phyloP scores from a whole-genome alignment of 139 green algal species.

The Volvox africanus region DNA sequence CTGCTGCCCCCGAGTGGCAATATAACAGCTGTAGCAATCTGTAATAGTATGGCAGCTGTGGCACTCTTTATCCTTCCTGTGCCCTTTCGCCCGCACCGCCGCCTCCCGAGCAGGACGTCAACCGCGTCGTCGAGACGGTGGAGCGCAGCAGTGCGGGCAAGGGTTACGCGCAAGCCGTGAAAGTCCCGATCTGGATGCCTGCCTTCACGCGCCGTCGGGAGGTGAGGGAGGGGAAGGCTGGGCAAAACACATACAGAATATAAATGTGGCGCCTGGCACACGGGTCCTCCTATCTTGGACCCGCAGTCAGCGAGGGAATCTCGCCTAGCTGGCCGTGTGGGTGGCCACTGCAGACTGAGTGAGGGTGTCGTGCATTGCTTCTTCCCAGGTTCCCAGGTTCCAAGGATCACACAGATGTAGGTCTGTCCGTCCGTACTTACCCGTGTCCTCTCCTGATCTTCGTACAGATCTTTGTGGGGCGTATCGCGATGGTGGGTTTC shows the following conservation, averaged over 20 bases:
- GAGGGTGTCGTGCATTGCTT: too few relatives aligned
- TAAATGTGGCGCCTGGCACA: too few relatives aligned
- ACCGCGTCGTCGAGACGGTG: neutral
- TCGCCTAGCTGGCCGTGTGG: too few relatives aligned
- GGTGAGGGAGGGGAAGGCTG: neutral
- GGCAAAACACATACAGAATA: neutral
- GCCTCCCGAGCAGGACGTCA: conserved; percentile 10
- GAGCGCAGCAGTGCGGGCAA: conserved; percentile 24
- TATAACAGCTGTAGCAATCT: too few relatives aligned
- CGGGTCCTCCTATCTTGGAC: neutral
- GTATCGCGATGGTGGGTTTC: conserved; percentile 48
- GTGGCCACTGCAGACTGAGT: too few relatives aligned
- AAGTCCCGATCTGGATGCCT: conserved; percentile 38
- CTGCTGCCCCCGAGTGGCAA: too few relatives aligned
- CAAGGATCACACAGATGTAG: too few relatives aligned
- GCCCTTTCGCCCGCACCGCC: neutral
- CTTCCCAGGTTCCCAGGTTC: too few relatives aligned
- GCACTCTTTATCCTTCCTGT: neutral
- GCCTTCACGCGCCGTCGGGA: conserved; percentile 47
- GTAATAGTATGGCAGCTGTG: too few relatives aligned
- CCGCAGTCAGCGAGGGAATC: neutral
- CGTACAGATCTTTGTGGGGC: conserved; percentile 36
- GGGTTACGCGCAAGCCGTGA: conserved; percentile 20
- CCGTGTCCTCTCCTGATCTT: neutral
- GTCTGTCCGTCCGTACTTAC: neutral